Percentiles rank a stretch among this genome's conserved stretches.
These are phyloP conservation scores for Globisporangium spinosum DNA, from an alignment of 352 stramenopile species.

Conservation along the genomic window DNA sequence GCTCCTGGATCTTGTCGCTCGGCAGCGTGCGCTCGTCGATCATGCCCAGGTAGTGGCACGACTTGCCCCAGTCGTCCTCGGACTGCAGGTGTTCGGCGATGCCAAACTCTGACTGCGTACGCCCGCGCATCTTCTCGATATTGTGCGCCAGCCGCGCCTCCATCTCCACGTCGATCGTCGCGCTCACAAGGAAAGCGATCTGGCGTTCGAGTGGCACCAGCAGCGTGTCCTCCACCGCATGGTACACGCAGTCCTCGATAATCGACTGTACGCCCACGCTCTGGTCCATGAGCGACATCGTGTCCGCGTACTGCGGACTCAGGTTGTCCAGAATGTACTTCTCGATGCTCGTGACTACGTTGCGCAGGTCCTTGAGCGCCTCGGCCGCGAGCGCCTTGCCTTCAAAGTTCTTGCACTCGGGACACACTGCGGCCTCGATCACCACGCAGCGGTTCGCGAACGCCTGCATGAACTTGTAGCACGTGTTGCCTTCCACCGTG, in stretches of 20 bases:
- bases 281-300: constrained; percentile 53
- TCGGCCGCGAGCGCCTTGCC: constrained; percentile 45
- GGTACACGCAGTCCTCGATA: constrained; percentile 67
- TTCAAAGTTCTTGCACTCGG: constrained; percentile 51
- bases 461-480: constrained; percentile 67
- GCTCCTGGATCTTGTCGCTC: constrained; percentile 77
- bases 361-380: constrained; percentile 62
- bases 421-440: constrained; percentile 58
- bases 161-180: constrained; percentile 52
- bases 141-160: constrained; percentile 54
- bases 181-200: constrained; percentile 64
- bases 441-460: constrained; percentile 71
- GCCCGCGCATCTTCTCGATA: constrained; percentile 60
- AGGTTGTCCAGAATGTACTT: constrained; percentile 71
- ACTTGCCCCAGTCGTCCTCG: constrained; percentile 74
- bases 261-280: constrained; percentile 49
- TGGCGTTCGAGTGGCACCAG: constrained; percentile 70
- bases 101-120: constrained; percentile 66
- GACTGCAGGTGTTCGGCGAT: constrained; percentile 76
- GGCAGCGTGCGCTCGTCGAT: constrained; percentile 75
- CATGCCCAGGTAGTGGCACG: constrained; percentile 79
- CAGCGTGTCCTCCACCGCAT: constrained; percentile 76
- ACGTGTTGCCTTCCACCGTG: constrained; percentile 67
- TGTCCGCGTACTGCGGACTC: constrained; percentile 60
- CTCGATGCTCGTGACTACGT: constrained; percentile 69